Evolutionary conservation across 2,329 filamentous ascomycete genomes (phyloP), one percentile per base, ranked within the genome.

Genomic region (Venturia asperata): DNA sequence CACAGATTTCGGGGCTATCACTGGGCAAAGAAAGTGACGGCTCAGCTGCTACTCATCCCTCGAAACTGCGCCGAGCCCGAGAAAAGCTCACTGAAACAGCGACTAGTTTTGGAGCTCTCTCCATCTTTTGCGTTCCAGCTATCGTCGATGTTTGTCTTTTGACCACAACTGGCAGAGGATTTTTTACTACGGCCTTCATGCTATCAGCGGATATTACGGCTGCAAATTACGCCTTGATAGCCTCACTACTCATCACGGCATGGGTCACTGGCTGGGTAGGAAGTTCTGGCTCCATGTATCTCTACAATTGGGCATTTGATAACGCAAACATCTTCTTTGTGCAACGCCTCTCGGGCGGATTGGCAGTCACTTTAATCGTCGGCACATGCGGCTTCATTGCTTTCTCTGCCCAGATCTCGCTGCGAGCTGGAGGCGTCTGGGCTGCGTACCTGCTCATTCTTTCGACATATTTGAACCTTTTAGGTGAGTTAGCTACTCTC

Each of bases 111-210:
- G 60, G 60, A 19, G 60, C 60, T 7, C 39, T 61, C n/a, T 61
- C 42, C 7, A 63, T 63, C n/a, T 63, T 63, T 27, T 47, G 42
- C n/a, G 62, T 63, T 39, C 62, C 62, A 27, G 62, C 62, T 11
- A 47, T 63, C 7, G 24, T 19, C 24, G 62, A 63, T 37, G 47
- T 63, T 1, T 24, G 10, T 19, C 62, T 63, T 5, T 27, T 63
- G 19, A 52, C 43, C 5, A 63, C 62, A 1, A 49, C 47, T 9
- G 62, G 62, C 11, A 41, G 62, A 24, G 62, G 62, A 4, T 55
- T 63, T 24, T 63, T 49, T 43, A 27, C 43, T 6, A 49, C 62
- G 17, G 62, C 62, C 13, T 63, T 63, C 43, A 63, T 63, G 62
- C 15, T 17, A 49, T 21, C 30, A 34, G 45, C 19, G 17, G 62